Base-by-base conservation (phyloP, 2,329 filamentous ascomycete species). In the Phialocephala sp. region DNA sequence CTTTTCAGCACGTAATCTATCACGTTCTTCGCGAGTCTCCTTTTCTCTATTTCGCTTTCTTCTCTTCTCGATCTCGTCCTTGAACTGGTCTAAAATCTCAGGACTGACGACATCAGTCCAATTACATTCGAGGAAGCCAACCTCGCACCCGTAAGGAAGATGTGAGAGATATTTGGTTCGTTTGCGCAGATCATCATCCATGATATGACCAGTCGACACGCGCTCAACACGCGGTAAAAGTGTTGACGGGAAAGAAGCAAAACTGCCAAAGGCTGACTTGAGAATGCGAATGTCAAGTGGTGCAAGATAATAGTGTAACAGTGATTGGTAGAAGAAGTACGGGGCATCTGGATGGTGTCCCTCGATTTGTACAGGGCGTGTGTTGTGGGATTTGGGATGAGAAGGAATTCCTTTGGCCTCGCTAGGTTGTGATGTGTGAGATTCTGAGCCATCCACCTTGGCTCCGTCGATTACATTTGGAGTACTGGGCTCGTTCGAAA, bases 251-350 rank as follows among this genome's bases (percentile, higher is more conserved):
- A 92, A 91, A 15, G 82, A 79, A 11, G 85, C 80, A 76, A 90
- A 92, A 54, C 85, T 84, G 9, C 88, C 89, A 75, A 91, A 92
- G 3, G 89, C 88, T 8, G 88, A 80, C 74, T 90, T 91, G 20
- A 92, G 80, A 66, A 92, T 92, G 60, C 90, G 86, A 68, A 92
- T 92, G 73, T 92, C 90, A 20, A 92, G 81, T 2, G 89, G 85
- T 0, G 89, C 90, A 18, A 92, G 82, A 70, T 91, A 92, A 72
- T 90, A 91, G 71, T 92, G 90, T 50, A 87, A 84, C 2, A 91
- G 79, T 2, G 88, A 87, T 77, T 91, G 89, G 72, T 92, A 92
- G 76, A 92, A 92, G 74, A 86, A 89, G 72, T 90, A 91, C 5
- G 84, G 78, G 18, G 81, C 76, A 62, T 76, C 72, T 4, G 73